Evolutionary conservation across 2,329 filamentous ascomycete species (phyloP), one percentile per base, ranked within the genome.

Genomic region (Penicillium sp.): DNA sequence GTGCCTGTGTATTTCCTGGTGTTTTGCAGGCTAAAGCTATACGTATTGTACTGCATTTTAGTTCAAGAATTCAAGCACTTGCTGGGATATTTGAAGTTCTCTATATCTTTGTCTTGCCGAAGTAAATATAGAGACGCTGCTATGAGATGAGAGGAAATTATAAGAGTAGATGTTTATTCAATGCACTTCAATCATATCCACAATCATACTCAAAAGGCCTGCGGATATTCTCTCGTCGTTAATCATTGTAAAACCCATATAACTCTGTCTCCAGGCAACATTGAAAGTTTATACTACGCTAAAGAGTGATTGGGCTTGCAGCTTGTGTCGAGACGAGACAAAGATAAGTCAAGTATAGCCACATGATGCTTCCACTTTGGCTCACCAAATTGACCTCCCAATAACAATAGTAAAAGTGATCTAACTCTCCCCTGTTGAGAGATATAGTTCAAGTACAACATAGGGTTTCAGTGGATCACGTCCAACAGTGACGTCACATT

Each of bases 171-270:
- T 21, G 12, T 19, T 12, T n/a, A 25, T 33, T 53, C 38, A 60
- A 46, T 69, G 60, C 17, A 75, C 66, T 57, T 80, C 73, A 40
- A 81, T 67, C 57, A 81, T 74, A 6, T 73, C 73, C 33, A 78
- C 72, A 7, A 83, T 77, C 82, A 85, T 84, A 8, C 72, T 68
- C 38, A 84, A 63, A 59, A 85, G 85, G 46, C 82, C 77, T 62
- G 81, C 72, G 15, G 78, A 66, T 92, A 92, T 73, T 91, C 89
- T 0, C 79, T 77, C 10, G 4, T 9, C 6, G 10, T 86, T 84
- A 6, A 84, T 83, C 0, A 89, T 88, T 0, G 89, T 91, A 54
- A 91, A 89, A 59, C 85, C 88, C 89, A 91, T 92, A 0, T 84
- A 87, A 0, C 88, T 88, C 64, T 88, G 81, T 3, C 81, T 76